These are phyloP conservation scores for Stereocaulon alpinum DNA, from an alignment of 495 filamentous ascomycete genomes.

Conservation along the genomic window DNA sequence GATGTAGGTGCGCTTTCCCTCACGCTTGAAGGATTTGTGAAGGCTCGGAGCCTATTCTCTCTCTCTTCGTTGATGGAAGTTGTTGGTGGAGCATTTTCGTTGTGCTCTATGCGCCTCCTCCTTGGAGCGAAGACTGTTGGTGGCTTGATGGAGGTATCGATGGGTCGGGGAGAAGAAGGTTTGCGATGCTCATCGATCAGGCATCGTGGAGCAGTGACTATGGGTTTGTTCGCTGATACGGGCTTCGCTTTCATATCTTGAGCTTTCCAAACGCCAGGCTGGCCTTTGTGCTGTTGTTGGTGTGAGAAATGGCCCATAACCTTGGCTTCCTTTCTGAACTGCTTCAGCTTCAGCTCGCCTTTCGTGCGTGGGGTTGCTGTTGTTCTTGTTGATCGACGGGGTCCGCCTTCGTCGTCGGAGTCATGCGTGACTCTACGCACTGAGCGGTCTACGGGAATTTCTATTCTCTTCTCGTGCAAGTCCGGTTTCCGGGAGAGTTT, in stretches of 20 bases:
- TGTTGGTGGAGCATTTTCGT: background rate
- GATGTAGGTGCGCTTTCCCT: no score
- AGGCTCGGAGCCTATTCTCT: constrained; percentile 17
- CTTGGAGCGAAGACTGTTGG: constrained; percentile 10
- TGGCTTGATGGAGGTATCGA: constrained; percentile 14
- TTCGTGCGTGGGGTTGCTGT: background rate
- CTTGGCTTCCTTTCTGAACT: constrained; percentile 26
- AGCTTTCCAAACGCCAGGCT: background rate
- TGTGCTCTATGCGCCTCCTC: constrained; percentile 12
- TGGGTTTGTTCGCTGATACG: constrained; percentile 32
- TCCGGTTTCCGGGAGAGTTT: constrained; percentile 23
- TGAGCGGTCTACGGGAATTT: background rate
- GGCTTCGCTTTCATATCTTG: constrained; percentile 22
- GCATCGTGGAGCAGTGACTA: constrained; percentile 32
- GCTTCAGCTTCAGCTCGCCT: constrained; percentile 25
- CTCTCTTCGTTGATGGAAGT: background rate
- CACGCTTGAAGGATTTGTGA: constrained; percentile 11
- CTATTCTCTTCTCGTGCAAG: constrained; percentile 1
- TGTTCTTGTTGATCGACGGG: background rate
- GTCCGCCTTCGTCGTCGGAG: background rate
- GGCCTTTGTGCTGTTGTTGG: constrained; percentile 22
- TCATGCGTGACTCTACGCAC: background rate
- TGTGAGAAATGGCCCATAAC: constrained; percentile 30
- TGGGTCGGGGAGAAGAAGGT: constrained; percentile 14
- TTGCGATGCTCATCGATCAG: constrained; percentile 37